Conservation (phyloP, 2,329 filamentous ascomycete genomes). For the Talaromyces sp. region DNA sequence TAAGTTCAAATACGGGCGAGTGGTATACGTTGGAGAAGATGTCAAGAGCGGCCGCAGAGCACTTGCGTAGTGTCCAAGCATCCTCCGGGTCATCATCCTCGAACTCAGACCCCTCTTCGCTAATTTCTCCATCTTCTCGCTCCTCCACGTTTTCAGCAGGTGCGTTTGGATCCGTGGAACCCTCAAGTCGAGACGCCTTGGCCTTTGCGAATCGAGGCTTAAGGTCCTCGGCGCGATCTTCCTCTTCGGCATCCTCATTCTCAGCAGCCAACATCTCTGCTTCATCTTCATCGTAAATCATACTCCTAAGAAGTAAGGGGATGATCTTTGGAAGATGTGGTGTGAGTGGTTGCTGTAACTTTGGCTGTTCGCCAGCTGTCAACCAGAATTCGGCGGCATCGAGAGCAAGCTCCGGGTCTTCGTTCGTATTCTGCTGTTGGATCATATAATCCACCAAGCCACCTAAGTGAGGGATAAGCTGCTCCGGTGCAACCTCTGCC, state of each 20-base stretch:
- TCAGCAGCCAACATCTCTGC: slow-evolving; percentile 79
- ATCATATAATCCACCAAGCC: slow-evolving; percentile 93
- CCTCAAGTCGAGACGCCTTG: slow-evolving; percentile 55
- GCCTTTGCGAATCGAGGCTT: slow-evolving; percentile 84
- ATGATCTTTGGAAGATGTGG: slow-evolving; percentile 82
- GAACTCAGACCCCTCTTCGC: slow-evolving; percentile 80
- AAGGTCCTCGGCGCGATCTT: slow-evolving; percentile 86
- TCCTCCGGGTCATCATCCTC: slow-evolving; percentile 77
- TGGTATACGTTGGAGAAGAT: slow-evolving; percentile 90
- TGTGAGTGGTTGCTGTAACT: slow-evolving; percentile 68
- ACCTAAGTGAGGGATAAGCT: slow-evolving; percentile 80
- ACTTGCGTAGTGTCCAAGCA: slow-evolving; percentile 92
- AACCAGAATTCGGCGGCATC: slow-evolving; percentile 98
- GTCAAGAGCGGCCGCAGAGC: slow-evolving; percentile 90
- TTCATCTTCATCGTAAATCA: slow-evolving; percentile 95
- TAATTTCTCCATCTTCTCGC: slow-evolving; percentile 66
- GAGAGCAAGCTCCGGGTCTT: slow-evolving; percentile 84
- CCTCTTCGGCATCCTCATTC: slow-evolving; percentile 83
- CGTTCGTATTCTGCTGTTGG: slow-evolving; percentile 72
- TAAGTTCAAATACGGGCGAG: slow-evolving; percentile 80
- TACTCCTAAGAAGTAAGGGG: slow-evolving; percentile 84
- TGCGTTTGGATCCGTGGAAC: slow-evolving; percentile 42
- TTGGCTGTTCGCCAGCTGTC: slow-evolving; percentile 80
- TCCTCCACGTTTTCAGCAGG: slow-evolving; percentile 46
- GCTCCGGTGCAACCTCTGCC: slow-evolving; percentile 84